A percentile compares a stretch with the other conserved stretches of the same genome.
These are phyloP conservation scores for Globisporangium emineosum DNA, from an alignment of 352 stramenopile genomes.

Conservation along the genomic window DNA sequence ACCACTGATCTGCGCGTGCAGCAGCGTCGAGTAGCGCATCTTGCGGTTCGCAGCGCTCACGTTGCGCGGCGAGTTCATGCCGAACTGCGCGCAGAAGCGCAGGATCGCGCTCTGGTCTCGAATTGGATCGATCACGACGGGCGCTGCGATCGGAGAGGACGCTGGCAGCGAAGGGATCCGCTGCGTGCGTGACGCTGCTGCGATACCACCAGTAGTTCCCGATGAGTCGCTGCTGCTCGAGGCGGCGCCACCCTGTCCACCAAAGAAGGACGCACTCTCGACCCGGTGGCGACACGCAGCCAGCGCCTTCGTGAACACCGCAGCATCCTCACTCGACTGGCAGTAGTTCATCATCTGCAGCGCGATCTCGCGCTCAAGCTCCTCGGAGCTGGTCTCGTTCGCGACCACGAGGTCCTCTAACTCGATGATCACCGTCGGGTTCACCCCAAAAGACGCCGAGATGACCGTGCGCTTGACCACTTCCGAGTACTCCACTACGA, in stretches of 20 bases:
- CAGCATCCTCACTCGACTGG: slow-evolving; percentile 31
- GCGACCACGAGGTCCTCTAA: slow-evolving; percentile 37
- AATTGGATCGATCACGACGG: slow-evolving; percentile 36
- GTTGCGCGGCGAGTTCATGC: slow-evolving; percentile 24
- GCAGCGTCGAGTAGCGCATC: slow-evolving; percentile 36
- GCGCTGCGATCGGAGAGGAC: slow-evolving; percentile 38
- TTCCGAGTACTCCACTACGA: slow-evolving; percentile 48
- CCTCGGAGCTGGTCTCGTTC: slow-evolving; percentile 38
- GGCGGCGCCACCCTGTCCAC: background rate
- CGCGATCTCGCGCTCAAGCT: slow-evolving; percentile 47
- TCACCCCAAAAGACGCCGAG: slow-evolving; percentile 38
- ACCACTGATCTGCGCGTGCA: slow-evolving; percentile 42
- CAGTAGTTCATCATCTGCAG: slow-evolving; percentile 36
- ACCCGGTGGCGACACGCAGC: slow-evolving; percentile 38
- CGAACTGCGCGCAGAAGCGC: slow-evolving; percentile 45
- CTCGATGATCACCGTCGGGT: slow-evolving; percentile 40
- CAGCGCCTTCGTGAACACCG: slow-evolving; percentile 41
- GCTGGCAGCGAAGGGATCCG: slow-evolving; percentile 32
- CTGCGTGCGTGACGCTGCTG: background rate
- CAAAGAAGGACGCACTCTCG: slow-evolving; percentile 12
- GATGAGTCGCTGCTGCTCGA: background rate
- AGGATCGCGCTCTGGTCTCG: slow-evolving; percentile 47
- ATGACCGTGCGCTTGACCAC: slow-evolving; percentile 43
- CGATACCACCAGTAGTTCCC: background rate
- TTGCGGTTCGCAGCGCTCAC: slow-evolving; percentile 22